Base-by-base conservation (phyloP, 176 grass and related monocot genomes). In the Triticum turgidum region DNA sequence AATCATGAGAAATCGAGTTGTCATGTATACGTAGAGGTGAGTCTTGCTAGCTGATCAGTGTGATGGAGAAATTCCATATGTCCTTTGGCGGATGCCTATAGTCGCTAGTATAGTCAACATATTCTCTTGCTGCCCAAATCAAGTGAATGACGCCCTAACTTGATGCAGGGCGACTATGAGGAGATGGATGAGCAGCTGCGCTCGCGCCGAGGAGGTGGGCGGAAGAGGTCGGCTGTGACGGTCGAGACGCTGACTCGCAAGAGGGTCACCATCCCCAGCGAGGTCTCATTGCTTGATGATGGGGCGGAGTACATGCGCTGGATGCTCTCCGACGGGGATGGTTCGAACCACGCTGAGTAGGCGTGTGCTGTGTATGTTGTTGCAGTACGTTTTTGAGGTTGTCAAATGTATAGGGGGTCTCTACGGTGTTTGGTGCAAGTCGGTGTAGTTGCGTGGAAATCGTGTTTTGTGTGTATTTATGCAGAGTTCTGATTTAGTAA, bases 1-100 rank as follows among this genome's bases (percentile, higher is more conserved):
- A 89, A 80, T 3, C 90, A 94, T 44, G 90, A 94, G 73, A 89
- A 86, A 47, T 90, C 87, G 9, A 62, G 82, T 2, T 79, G 51
- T 24, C 92, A 94, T 85, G 73, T 82, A 34, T 92, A 90, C 21
- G 5, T 75, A 51, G 72, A 92, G 63, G 92, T 94, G 61, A 89
- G 80, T 77, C 14, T 4, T 38, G 17, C 7, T n/a, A 33, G 11
- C 38, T 5, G 3, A 67, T 44, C 9, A 65, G 3, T 61, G 13
- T 5, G 18, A 30, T 63, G 9, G 11, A 39, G 0, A 39, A 38
- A 76, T 5, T 34, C 6, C 58, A 5, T 9, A 7, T 10, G 4
- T 9, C 6, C 29, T 69, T 58, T 1, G 29, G 5, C 1, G 0
- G 38, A 27, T 30, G 3, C 11, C 56, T 38, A 27, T 3, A 21